Percentiles rank a stretch among this genome's conserved stretches.
phyloP scores from a whole-genome alignment of 2,329 filamentous ascomycete genomes.

The Arthroderma sp. region DNA sequence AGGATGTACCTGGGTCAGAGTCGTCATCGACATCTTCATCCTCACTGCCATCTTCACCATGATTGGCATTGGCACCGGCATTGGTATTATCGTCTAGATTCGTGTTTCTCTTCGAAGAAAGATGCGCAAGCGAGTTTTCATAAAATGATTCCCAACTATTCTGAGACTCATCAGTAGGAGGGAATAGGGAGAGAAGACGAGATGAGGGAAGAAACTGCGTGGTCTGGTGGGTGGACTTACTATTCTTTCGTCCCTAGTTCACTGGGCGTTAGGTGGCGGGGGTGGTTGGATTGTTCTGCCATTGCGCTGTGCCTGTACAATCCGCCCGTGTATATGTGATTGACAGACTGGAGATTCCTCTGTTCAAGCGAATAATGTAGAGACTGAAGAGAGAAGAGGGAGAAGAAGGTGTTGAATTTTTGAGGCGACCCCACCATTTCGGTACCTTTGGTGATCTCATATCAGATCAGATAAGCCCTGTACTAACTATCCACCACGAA shows the following conservation, averaged over 20 bases:
- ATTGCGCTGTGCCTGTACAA: neutral
- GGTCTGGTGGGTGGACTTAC: conserved; percentile 37
- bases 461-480: no score
- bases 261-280: conserved; percentile 61
- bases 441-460: no score
- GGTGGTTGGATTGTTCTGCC: conserved; percentile 23
- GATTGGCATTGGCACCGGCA: conserved; percentile 5
- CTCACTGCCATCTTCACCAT: conserved; percentile 4
- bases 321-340: no score
- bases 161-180: conserved; percentile 2
- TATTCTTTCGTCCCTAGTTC: conserved; percentile 81
- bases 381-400: no score
- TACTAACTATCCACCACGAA: no score
- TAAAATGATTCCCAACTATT: conserved; percentile 51
- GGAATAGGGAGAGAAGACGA: neutral
- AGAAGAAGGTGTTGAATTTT: no score
- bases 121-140: conserved; percentile 27
- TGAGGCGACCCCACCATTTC: no score
- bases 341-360: no score
- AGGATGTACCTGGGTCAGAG: conserved; percentile 72
- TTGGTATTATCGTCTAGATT: conserved; percentile 2
- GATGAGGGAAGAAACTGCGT: neutral
- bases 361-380: no score
- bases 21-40: conserved; percentile 59
- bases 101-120: conserved; percentile 16